Base-by-base conservation (phyloP, 176 grass and related monocot genomes). In the Elaeis guineensis region DNA sequence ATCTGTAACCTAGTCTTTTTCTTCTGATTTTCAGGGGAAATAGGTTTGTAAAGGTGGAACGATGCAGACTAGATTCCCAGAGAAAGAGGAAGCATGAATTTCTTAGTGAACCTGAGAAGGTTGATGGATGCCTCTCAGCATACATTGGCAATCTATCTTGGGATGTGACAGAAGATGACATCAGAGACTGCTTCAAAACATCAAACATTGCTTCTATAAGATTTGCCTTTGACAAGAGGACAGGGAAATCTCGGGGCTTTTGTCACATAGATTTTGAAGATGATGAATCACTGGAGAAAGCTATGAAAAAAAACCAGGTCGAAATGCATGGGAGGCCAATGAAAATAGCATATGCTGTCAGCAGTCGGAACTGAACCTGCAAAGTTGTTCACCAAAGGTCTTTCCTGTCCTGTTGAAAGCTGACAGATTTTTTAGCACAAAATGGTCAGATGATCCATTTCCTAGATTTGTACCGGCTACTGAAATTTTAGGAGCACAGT, bases 231-330 rank as follows among this genome's bases (percentile, higher is more conserved):
- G 74, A 92, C 67, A 92, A 85, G 57, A 75, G 54, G 32, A 92
- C 81, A 0, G 87, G 87, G 21, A 67, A 50, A 58, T 83, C 66
- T 48, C 72, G 79, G 1, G 93, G 93, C 44, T 98, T 92, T 71
- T 83, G 81, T 32, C 87, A 98, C 55, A 53, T 92, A 19, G 93
- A 98, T 74, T 92, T 98, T 30, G 62, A 92, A 59, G 87, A 97
- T 3, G 87, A 89, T 0, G 56, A 89, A 5, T 98, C 87, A 0
- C 79, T 92, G 29, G 87, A 92, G 67, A 83, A 74, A 70, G 87
- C 84, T 50, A 64, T 98, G 6, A 69, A 66, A 23, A 86, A 89
- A 82, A 89, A 92, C 26, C 87, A 98, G 54, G 65, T 60, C 72
- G 78, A 85, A 28, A 57, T 92, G 51, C 63, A 61, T 1, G 84